A percentile compares a stretch with the other conserved stretches of the same genome.
These are phyloP conservation scores for Boletus barrowsii DNA, from an alignment of 768 basidiomycete genomes.

Conservation along the genomic window DNA sequence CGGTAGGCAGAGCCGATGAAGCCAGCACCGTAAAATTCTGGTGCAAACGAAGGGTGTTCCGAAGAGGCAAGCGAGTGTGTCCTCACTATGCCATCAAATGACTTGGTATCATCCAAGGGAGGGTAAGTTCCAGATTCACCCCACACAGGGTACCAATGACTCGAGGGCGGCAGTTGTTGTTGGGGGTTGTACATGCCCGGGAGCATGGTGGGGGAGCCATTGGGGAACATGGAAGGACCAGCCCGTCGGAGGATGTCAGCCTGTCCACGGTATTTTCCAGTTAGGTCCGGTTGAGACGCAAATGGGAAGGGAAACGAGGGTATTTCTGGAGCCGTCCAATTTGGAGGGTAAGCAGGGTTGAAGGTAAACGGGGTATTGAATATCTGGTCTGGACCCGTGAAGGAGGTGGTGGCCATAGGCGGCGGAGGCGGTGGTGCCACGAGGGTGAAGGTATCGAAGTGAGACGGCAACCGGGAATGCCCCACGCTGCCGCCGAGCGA, in stretches of 20 bases:
- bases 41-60: conserved; percentile 21
- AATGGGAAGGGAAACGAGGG: conserved; percentile 19
- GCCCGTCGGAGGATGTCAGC: conserved; percentile 41
- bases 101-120: conserved; percentile 29
- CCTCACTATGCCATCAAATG: conserved; percentile 19
- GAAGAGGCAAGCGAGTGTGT: conserved; percentile 20
- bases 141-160: conserved; percentile 27
- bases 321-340: conserved; percentile 21
- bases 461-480: conserved; percentile 29
- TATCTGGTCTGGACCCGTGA: conserved; percentile 27
- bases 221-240: conserved; percentile 17
- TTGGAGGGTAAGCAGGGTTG: conserved; percentile 17
- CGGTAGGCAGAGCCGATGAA: conserved; percentile 27
- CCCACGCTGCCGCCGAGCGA: conserved; percentile 14
- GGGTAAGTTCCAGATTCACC: conserved; percentile 23
- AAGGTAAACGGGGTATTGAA: conserved; percentile 33
- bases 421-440: conserved; percentile 34
- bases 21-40: conserved; percentile 17
- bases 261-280: conserved; percentile 46
- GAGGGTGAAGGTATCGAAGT: conserved; percentile 43
- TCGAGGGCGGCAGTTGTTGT: conserved; percentile 14
- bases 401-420: conserved; percentile 22
- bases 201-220: conserved; percentile 1
- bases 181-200: conserved; percentile 19
- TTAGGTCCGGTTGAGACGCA: conserved; percentile 37